Conservation (phyloP, 176 grass and related monocot genomes). For the Rhynchospora pubera region DNA sequence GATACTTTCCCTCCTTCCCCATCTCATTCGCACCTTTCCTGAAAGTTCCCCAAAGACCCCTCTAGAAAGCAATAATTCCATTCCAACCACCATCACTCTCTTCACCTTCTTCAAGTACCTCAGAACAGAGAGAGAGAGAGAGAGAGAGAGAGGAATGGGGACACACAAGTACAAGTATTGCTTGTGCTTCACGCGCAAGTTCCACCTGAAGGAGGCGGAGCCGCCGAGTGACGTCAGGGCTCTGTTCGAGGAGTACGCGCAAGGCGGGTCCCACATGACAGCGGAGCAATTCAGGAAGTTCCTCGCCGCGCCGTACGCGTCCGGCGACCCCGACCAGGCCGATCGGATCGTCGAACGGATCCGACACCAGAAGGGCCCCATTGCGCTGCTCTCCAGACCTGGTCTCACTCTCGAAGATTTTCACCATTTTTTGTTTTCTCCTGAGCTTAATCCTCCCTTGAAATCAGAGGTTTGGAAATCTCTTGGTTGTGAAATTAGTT, state of each 20-base stretch:
- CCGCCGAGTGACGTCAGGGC: conserved; percentile 50
- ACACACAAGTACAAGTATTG: conserved; percentile 76
- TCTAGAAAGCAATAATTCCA: conserved; percentile 7
- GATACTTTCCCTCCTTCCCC: background rate
- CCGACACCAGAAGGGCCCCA: conserved; percentile 44
- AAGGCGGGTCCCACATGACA: conserved; percentile 49
- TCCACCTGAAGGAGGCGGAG: conserved; percentile 43
- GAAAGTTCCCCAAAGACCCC: conserved; percentile 29
- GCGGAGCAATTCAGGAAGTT: conserved; percentile 54
- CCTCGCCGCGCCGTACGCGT: conserved; percentile 32
- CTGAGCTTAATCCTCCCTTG: conserved; percentile 64
- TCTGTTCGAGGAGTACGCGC: conserved; percentile 41
- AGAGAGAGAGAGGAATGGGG: conserved; percentile 10
- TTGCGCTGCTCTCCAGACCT: conserved; percentile 40
- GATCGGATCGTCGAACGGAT: conserved; percentile 50
- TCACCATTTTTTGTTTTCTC: conserved; percentile 64
- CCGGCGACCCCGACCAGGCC: conserved; percentile 22
- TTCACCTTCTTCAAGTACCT: conserved; percentile 21
- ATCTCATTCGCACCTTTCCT: conserved; percentile 1
- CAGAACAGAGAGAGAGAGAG: background rate
- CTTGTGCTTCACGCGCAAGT: conserved; percentile 80
- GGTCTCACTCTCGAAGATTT: conserved; percentile 61
- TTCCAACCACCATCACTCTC: conserved; percentile 2
- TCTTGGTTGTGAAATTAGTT: background rate
- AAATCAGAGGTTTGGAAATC: conserved; percentile 8